phyloP scores from a whole-genome alignment of 345 rosid species.

The Lumnitzera racemosa region DNA sequence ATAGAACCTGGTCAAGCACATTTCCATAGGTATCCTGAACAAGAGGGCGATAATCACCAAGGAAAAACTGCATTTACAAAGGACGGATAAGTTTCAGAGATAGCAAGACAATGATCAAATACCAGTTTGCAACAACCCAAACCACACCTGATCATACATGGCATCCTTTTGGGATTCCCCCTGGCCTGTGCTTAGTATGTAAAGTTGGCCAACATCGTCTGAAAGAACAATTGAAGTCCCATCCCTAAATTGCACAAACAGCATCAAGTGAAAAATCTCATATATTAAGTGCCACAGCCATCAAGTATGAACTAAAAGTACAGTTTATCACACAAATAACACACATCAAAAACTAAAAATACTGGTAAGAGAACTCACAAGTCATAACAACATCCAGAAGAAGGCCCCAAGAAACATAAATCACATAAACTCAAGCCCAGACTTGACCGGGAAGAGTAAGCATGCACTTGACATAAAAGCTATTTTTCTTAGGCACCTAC shows the following conservation, averaged over 20 bases:
- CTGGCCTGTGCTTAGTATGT: conserved; percentile 88
- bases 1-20: conserved; percentile 86
- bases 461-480: too few species aligned
- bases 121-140: conserved; percentile 8
- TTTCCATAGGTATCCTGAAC: conserved; percentile 76
- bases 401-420: too few species aligned
- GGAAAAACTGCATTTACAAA: conserved; percentile 63
- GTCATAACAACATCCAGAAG: too few species aligned
- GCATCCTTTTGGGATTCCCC: conserved; percentile 95
- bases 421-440: not conserved
- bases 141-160: conserved; percentile 88
- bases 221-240: conserved; percentile 96
- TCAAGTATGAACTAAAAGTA: not conserved
- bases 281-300: conserved; percentile 2
- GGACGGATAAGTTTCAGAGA: conserved; percentile 6
- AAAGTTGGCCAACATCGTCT: conserved; percentile 97
- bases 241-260: conserved; percentile 44
- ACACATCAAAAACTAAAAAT: too few species aligned
- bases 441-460: not conserved
- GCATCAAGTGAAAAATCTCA: not conserved
- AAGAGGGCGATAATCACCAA: conserved; percentile 97
- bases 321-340: too few species aligned
- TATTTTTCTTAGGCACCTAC: too few species aligned
- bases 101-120: not conserved
- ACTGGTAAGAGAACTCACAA: too few species aligned